phyloP scores from a whole-genome alignment of 768 basidiomycete species.

The Kwoniella mangroviensis region DNA sequence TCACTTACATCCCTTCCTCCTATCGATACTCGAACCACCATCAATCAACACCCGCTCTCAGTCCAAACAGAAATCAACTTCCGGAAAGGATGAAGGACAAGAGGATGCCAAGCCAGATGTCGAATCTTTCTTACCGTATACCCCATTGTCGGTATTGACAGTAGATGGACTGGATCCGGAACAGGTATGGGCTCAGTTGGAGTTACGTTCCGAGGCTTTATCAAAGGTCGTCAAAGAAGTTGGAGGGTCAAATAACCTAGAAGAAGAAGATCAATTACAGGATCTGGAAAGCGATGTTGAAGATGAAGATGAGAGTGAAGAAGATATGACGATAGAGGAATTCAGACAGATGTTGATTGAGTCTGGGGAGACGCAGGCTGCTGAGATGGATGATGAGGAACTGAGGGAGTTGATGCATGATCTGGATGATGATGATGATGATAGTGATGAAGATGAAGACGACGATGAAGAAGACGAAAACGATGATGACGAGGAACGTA shows the following conservation, averaged over 20 bases:
- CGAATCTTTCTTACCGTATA: slow-evolving; percentile 58
- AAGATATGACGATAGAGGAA: slow-evolving; percentile 48
- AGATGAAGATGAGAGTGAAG: slow-evolving; percentile 56
- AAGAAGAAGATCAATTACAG: slow-evolving; percentile 52
- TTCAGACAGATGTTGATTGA: slow-evolving; percentile 37
- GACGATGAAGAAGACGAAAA: slow-evolving; percentile 55
- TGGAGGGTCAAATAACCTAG: slow-evolving; percentile 57
- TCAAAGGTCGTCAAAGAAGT: slow-evolving; percentile 71
- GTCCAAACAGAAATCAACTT: slow-evolving; percentile 17
- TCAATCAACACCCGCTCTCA: slow-evolving; percentile 65
- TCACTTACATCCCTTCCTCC: slow-evolving; percentile 69
- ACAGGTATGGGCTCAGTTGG: slow-evolving; percentile 93
- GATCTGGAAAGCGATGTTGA: slow-evolving; percentile 55
- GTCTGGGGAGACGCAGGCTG: slow-evolving; percentile 15
- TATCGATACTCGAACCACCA: slow-evolving; percentile 69
- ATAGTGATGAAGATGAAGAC: slow-evolving; percentile 53
- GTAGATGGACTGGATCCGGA: slow-evolving; percentile 78
- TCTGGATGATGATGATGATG: slow-evolving; percentile 41
- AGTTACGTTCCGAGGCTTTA: slow-evolving; percentile 73
- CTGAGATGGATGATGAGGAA: slow-evolving; percentile 21
- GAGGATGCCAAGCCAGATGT: slow-evolving; percentile 58
- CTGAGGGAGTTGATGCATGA: slow-evolving; percentile 24
- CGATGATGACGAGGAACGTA: slow-evolving; percentile 31
- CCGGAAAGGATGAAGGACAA: slow-evolving; percentile 41
- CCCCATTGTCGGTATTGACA: slow-evolving; percentile 77